Evolutionary conservation across 208 protist species (phyloP).

Genomic region (Novymonas esmeraldas): DNA sequence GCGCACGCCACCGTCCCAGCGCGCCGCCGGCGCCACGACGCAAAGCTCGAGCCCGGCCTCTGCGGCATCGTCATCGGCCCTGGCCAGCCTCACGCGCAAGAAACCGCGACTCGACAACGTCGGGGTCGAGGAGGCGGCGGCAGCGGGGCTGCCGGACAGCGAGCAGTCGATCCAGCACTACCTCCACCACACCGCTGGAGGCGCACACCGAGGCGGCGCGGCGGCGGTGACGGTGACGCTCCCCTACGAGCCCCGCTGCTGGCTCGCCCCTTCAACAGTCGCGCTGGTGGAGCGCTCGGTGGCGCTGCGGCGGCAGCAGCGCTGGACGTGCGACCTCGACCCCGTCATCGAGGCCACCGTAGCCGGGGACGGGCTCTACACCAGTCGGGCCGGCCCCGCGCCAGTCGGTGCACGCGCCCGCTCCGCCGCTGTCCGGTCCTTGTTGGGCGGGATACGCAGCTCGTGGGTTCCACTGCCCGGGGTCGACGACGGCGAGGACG

Average conservation of each 20-base stretch:
- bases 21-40: neutral
- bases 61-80: slow-evolving; percentile 2
- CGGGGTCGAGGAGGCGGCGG: neutral
- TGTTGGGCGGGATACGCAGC: slow-evolving; percentile 8
- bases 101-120: slow-evolving; percentile 12
- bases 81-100: slow-evolving; percentile 10
- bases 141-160: neutral
- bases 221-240: slow-evolving; percentile 2
- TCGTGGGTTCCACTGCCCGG: slow-evolving; percentile 6
- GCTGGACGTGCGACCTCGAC: slow-evolving; percentile 74
- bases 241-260: slow-evolving; percentile 46
- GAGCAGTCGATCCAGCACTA: neutral
- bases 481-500: slow-evolving; percentile 23
- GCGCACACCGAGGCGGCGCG: neutral
- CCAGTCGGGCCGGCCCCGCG: neutral
- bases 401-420: too few relatives aligned
- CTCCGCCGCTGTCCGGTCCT: neutral
- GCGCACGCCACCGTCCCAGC: slow-evolving; percentile 1
- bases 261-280: slow-evolving; percentile 54
- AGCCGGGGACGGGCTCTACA: slow-evolving; percentile 4
- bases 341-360: slow-evolving; percentile 68
- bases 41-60: neutral
- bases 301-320: slow-evolving; percentile 43
- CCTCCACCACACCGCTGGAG: neutral
- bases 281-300: slow-evolving; percentile 54